Conservation (phyloP, 1,284 basidiomycete species). For the Pyrrhoderma noxium region DNA sequence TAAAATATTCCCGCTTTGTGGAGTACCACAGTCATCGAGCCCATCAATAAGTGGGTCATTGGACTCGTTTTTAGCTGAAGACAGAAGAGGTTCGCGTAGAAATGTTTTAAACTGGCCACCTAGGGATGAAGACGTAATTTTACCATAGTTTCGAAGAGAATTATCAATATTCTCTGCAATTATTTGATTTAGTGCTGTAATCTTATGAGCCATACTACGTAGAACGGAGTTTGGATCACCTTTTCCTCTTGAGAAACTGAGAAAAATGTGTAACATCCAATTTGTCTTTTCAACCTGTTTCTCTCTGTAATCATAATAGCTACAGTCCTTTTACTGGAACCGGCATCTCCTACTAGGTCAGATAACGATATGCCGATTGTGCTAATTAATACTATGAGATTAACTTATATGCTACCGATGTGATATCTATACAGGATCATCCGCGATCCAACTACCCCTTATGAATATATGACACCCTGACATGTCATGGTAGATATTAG, state of each 20-base stretch:
- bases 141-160: background rate
- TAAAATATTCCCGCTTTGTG: background rate
- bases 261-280: conserved; percentile 19
- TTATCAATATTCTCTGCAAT: background rate
- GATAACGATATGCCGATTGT: no score
- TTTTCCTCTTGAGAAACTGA: conserved; percentile 15
- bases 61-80: background rate
- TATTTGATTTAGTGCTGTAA: conserved; percentile 5
- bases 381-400: no score
- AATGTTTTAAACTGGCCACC: background rate
- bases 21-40: conserved; percentile 8
- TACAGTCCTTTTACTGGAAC: conserved; percentile 22
- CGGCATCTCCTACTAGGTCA: conserved; percentile 28
- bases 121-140: background rate
- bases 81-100: background rate
- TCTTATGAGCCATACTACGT: conserved; percentile 20
- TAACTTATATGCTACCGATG: no score
- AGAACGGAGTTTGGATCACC: conserved; percentile 18
- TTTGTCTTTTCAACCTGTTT: background rate
- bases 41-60: background rate
- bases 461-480: no score
- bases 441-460: no score
- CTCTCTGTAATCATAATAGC: conserved; percentile 17
- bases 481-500: no score
- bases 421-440: no score